Conservation (phyloP, 2,329 filamentous ascomycete genomes). For the Gnomoniopsis sp. region DNA sequence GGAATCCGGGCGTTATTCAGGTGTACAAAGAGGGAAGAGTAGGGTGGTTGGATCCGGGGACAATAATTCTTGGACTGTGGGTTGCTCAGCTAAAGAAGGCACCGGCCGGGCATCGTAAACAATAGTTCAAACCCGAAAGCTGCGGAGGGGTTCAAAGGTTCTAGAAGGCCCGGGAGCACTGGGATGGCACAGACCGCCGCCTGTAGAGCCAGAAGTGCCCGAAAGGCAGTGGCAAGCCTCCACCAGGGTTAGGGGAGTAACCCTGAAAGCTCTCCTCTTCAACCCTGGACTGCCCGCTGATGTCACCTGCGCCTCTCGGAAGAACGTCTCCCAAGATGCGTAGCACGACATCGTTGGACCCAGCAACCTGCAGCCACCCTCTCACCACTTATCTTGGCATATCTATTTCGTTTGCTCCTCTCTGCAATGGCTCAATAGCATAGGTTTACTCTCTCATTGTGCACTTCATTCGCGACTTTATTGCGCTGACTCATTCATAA, state of each 20-base stretch:
- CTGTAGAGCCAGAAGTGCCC: neutral
- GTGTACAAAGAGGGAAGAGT: neutral
- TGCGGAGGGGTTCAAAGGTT: neutral
- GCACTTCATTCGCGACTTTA: neutral
- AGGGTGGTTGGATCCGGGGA: neutral
- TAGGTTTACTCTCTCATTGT: neutral
- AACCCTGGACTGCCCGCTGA: neutral
- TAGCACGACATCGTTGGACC: neutral
- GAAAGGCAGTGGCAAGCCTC: neutral
- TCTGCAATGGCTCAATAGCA: neutral
- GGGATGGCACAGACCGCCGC: neutral
- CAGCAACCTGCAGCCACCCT: neutral
- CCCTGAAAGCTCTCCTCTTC: neutral
- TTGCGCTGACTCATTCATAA: neutral
- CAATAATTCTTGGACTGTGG: neutral
- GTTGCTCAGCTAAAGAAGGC: neutral
- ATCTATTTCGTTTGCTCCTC: neutral
- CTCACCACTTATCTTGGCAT: neutral
- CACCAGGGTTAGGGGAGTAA: neutral
- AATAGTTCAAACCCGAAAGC: neutral
- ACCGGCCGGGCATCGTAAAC: neutral
- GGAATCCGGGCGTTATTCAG: neutral
- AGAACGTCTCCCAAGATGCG: no score
- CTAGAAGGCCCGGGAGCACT: neutral
- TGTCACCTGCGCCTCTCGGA: neutral